phyloP scores from a whole-genome alignment of 2,329 filamentous ascomycete genomes.

The Tolypocladium nubicola region DNA sequence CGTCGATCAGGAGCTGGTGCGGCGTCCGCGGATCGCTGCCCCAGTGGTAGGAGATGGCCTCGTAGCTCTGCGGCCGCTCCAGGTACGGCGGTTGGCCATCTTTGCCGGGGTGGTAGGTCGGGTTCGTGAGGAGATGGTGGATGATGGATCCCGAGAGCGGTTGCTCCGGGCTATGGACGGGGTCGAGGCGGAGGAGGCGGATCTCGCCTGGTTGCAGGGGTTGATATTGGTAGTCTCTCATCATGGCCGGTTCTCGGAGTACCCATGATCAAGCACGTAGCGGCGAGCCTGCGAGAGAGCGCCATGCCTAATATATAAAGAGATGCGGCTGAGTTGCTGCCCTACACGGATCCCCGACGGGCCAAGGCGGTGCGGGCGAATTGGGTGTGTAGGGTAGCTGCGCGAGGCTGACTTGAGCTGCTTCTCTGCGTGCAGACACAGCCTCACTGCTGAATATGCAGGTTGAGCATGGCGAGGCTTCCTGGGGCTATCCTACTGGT shows the following conservation, averaged over 20 bases:
- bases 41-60: constrained; percentile 6
- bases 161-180: neutral
- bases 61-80: constrained; percentile 1
- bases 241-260: neutral
- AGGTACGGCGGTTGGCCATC: neutral
- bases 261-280: neutral
- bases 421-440: neutral
- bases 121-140: constrained; percentile 1
- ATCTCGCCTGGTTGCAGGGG: constrained; percentile 2
- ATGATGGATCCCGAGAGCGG: constrained; percentile 3
- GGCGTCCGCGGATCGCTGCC: constrained; percentile 1
- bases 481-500: too few species aligned
- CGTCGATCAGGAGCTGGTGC: neutral
- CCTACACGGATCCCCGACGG: neutral
- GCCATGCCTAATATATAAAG: neutral
- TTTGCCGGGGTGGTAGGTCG: neutral
- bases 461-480: too few species aligned
- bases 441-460: neutral
- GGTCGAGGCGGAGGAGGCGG: constrained; percentile 4
- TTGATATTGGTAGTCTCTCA: constrained; percentile 2
- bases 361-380: neutral
- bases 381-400: neutral
- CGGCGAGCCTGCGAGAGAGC: neutral
- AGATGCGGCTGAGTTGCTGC: neutral
- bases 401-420: too few species aligned